These are phyloP conservation scores for Salix purpurea DNA, from an alignment of 345 rosid species.

Conservation along the genomic window DNA sequence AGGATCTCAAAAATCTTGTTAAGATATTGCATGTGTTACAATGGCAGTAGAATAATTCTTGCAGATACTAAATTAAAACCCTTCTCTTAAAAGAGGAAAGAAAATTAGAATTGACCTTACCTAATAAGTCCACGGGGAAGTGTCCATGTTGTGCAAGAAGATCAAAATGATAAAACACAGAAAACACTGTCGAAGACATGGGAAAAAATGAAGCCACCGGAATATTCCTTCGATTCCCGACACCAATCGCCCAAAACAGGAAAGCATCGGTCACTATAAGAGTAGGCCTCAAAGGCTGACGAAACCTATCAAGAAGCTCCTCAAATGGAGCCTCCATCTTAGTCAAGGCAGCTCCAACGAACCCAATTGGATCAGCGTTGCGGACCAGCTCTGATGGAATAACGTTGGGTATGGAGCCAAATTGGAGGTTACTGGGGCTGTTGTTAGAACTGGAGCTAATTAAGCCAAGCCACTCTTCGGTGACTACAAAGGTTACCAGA, in stretches of 20 bases:
- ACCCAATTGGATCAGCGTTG: conserved; percentile 2
- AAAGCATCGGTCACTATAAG: conserved; percentile 10
- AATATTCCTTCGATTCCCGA: conserved; percentile 22
- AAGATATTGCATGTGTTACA: too few species aligned
- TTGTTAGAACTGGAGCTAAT: background rate
- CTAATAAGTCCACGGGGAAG: conserved; percentile 8
- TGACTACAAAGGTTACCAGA: background rate
- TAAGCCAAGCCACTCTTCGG: background rate
- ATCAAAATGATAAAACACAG: conserved; percentile 12
- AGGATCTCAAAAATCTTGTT: background rate
- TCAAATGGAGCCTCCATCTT: conserved; percentile 26
- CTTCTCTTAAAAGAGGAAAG: background rate
- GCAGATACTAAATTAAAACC: background rate
- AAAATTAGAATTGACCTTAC: background rate
- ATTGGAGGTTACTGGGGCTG: conserved; percentile 2
- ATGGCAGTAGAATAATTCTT: background rate
- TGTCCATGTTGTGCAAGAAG: conserved; percentile 17
- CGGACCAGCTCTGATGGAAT: conserved; percentile 22
- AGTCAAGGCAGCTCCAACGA: conserved; percentile 15
- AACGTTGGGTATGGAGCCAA: conserved; percentile 22
- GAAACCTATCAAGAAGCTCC: conserved; percentile 10
- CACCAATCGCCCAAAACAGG: conserved; percentile 8
- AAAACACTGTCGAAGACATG: conserved; percentile 13
- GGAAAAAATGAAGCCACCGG: conserved; percentile 24
- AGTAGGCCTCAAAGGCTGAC: background rate